Conservation (phyloP, 176 grass and related monocot genomes). For the Puya raimondii region DNA sequence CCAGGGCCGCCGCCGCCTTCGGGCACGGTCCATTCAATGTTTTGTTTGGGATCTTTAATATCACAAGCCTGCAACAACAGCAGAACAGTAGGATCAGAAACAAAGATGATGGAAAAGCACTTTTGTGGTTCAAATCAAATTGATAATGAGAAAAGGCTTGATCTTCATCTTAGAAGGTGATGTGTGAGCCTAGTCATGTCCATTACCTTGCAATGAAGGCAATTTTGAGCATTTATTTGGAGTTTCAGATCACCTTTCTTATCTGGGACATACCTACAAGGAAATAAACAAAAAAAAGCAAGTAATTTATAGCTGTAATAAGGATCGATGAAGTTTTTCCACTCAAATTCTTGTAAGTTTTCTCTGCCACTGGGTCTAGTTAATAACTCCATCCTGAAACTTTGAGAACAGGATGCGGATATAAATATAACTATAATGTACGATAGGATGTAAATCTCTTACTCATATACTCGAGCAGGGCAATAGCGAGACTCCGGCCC, state of each 20-base stretch:
- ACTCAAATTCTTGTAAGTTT: not conserved
- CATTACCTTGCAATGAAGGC: slow-evolving; percentile 93
- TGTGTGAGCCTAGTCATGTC: not conserved
- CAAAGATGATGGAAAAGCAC: not conserved
- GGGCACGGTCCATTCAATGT: slow-evolving; percentile 90
- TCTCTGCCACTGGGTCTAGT: not conserved
- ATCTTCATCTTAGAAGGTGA: too few species aligned
- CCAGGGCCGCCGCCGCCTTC: slow-evolving; percentile 91
- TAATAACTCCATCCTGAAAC: not conserved
- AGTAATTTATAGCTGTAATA: not conserved
- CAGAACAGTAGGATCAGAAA: not conserved
- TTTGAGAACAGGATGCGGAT: not conserved
- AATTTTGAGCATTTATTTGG: slow-evolving; percentile 94
- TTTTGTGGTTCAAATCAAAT: too few species aligned
- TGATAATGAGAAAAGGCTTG: too few species aligned
- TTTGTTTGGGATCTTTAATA: slow-evolving; percentile 94
- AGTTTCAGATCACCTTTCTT: slow-evolving; percentile 60
- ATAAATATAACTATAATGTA: slow-evolving; percentile 1
- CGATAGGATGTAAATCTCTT: slow-evolving; percentile 18
- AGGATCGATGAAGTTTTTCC: not conserved
- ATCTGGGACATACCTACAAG: slow-evolving; percentile 56
- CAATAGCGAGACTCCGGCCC: slow-evolving; percentile 80
- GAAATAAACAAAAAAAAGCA: not conserved
- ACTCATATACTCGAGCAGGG: slow-evolving; percentile 95
- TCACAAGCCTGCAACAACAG: slow-evolving; percentile 60